Evolutionary conservation across 768 basidiomycete genomes (phyloP), one percentile per base, ranked within the genome.

Genomic region (Rhodosporidiobolus sp.): DNA sequence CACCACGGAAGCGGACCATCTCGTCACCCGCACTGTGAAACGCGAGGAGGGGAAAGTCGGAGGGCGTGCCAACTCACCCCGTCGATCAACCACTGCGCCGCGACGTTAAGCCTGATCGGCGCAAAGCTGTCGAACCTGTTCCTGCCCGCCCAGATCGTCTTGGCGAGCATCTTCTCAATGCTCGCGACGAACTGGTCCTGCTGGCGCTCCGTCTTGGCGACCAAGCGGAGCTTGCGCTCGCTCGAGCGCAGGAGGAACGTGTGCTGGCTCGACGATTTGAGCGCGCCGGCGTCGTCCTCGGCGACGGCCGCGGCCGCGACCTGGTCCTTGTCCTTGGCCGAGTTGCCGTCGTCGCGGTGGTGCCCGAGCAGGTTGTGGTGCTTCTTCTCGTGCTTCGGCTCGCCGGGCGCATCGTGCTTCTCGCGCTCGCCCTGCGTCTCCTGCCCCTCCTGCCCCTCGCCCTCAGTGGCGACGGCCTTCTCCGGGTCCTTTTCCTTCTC

Each of bases 161-260:
- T 85, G 26, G 86, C 84, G 1, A 91, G 88, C 35, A 89, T 88
- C 70, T 88, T 87, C 79, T 97, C 90, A 69, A 99, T 83, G 0
- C 91, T 90, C 12, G 93, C 90, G 60, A 98, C 93, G 87, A 93
- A 98, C 80, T 99, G 95, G 67, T 92, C 83, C 92, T 97, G 96
- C 84, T 96, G 93, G 28, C 95, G 87, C 90, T 96, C 91, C 79
- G 89, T 95, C 79, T 88, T 88, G 14, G 96, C 93, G 69, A 87
- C 87, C 22, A 97, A 80, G 81, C 94, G 94, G 75, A 98, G 81
- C 65, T 87, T 86, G 85, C 90, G 88, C 81, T 99, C 95, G 14
- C 92, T 89, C 79, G 96, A 97, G 72, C 88, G 85, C 69, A 99
- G 86, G 78, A 91, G 96, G 81, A 98, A 98, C 2, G 92, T 95